A percentile compares a stretch with the other conserved stretches of the same genome.
These are phyloP conservation scores for Russula emetica DNA, from an alignment of 768 basidiomycete genomes.

Conservation along the genomic window DNA sequence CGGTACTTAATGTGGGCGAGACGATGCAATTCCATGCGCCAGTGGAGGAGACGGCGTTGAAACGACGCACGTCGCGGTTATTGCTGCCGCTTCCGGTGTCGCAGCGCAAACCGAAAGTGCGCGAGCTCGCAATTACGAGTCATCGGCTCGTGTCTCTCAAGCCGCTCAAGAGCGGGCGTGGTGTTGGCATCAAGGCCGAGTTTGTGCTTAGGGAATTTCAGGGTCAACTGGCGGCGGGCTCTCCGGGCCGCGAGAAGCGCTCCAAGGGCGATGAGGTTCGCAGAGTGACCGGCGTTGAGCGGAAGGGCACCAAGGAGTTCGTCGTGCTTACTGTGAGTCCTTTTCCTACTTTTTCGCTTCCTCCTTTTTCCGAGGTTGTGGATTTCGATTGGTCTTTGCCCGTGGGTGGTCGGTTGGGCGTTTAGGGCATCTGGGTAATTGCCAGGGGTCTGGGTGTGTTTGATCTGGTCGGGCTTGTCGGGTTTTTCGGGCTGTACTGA, in stretches of 20 bases:
- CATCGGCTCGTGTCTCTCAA: slow-evolving; percentile 56
- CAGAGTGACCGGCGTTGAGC: slow-evolving; percentile 45
- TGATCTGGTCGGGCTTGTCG: background rate
- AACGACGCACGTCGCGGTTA: slow-evolving; percentile 54
- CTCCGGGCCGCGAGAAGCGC: slow-evolving; percentile 45
- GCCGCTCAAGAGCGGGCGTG: slow-evolving; percentile 37
- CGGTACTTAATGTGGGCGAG: slow-evolving; percentile 45
- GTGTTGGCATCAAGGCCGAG: slow-evolving; percentile 49
- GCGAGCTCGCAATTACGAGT: slow-evolving; percentile 56
- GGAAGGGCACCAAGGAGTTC: slow-evolving; percentile 56
- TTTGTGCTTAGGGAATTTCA: slow-evolving; percentile 37
- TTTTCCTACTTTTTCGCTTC: background rate
- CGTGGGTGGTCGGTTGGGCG: background rate
- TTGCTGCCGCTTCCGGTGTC: slow-evolving; percentile 46
- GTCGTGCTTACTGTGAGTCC: slow-evolving; percentile 54
- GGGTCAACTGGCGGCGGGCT: slow-evolving; percentile 31
- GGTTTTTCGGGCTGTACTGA: background rate
- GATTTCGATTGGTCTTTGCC: background rate
- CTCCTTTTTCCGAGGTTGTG: background rate
- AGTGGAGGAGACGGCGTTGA: slow-evolving; percentile 52
- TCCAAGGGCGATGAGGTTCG: slow-evolving; percentile 31
- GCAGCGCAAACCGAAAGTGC: slow-evolving; percentile 47
- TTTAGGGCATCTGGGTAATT: background rate
- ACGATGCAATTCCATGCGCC: slow-evolving; percentile 46
- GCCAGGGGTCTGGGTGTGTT: no score